These are phyloP conservation scores for Musa balbisiana DNA, from an alignment of 202 grass and related monocot genomes.

Conservation along the genomic window DNA sequence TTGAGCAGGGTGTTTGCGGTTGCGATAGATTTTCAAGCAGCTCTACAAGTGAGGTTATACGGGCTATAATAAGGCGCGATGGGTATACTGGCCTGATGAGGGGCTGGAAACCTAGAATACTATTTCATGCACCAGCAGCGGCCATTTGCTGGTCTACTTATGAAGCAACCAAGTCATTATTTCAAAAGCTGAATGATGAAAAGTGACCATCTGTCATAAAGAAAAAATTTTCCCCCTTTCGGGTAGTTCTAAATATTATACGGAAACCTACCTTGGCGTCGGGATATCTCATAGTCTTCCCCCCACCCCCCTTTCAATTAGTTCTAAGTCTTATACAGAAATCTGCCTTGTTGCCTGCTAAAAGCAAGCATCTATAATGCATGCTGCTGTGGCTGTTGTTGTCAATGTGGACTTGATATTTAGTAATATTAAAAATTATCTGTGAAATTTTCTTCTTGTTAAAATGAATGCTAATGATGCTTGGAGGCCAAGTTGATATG, in stretches of 20 bases:
- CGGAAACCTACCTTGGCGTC: background rate
- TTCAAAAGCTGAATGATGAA: background rate
- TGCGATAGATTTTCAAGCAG: slow-evolving; percentile 3
- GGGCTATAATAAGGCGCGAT: background rate
- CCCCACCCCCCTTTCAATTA: background rate
- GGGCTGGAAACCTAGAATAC: slow-evolving; percentile 5
- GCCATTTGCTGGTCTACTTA: slow-evolving; percentile 11
- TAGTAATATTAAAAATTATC: background rate
- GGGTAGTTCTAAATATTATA: background rate
- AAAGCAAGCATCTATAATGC: background rate
- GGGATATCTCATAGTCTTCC: too few species aligned
- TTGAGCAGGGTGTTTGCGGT: slow-evolving; percentile 9
- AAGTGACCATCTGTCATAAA: background rate
- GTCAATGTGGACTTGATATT: background rate
- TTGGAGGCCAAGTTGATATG: background rate
- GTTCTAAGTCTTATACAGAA: background rate
- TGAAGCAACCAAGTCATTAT: background rate
- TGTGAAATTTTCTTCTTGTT: background rate
- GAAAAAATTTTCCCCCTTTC: background rate
- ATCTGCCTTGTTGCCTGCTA: background rate
- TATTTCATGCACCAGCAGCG: slow-evolving; percentile 5
- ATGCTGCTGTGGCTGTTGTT: background rate
- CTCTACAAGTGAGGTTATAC: slow-evolving; percentile 7
- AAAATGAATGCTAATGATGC: background rate
- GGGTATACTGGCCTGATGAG: slow-evolving; percentile 6